Evolutionary conservation across 2,329 filamentous ascomycete genomes (phyloP).

Genomic region (Sclerotinia sclerotiorum): DNA sequence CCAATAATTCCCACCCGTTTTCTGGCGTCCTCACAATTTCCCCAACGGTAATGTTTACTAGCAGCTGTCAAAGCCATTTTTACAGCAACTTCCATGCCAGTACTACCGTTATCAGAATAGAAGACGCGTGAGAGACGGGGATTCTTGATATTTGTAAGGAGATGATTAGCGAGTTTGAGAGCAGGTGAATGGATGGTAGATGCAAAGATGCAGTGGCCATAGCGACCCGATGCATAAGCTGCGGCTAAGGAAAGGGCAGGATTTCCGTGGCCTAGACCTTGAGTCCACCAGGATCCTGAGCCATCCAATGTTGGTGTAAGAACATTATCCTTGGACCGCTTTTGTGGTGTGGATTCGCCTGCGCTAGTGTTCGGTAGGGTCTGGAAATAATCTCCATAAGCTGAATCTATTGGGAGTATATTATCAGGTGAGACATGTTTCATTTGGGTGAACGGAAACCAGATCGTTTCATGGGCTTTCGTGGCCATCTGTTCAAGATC

Average conservation of each 20-base stretch:
- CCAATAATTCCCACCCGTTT: slow-evolving; percentile 68
- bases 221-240: slow-evolving; percentile 77
- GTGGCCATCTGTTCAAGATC: slow-evolving; percentile 60
- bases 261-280: slow-evolving; percentile 80
- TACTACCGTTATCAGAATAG: slow-evolving; percentile 82
- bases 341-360: not conserved
- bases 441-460: slow-evolving; percentile 89
- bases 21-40: slow-evolving; percentile 39
- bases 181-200: slow-evolving; percentile 78
- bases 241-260: slow-evolving; percentile 69
- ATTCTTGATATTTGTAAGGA: slow-evolving; percentile 61
- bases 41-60: slow-evolving; percentile 64
- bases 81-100: slow-evolving; percentile 77
- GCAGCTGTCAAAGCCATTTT: slow-evolving; percentile 81
- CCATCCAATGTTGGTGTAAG: slow-evolving; percentile 73
- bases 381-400: slow-evolving; percentile 77
- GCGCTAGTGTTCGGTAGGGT: slow-evolving; percentile 42
- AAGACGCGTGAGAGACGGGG: slow-evolving; percentile 70
- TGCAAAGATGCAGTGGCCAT: slow-evolving; percentile 88
- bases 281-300: slow-evolving; percentile 90
- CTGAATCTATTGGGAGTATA: slow-evolving; percentile 77
- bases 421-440: slow-evolving; percentile 58
- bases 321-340: slow-evolving; percentile 39
- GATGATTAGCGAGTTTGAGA: slow-evolving; percentile 62
- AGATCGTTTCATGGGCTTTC: slow-evolving; percentile 65